These are phyloP conservation scores for Aureobasidium pullulans DNA, from an alignment of 2,329 filamentous ascomycete species.

Conservation along the genomic window DNA sequence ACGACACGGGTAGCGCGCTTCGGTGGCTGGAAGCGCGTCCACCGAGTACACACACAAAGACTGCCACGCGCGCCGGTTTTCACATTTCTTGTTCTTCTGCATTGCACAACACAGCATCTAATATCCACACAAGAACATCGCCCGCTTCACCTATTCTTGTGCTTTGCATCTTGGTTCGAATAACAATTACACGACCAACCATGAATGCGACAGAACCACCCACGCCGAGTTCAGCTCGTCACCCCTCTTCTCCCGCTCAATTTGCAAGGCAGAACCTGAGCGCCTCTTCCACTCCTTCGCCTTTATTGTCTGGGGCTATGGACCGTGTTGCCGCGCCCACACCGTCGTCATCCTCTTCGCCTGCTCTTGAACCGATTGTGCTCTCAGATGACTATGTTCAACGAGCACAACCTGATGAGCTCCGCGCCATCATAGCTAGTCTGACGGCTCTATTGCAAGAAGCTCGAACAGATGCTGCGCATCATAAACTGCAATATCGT, in stretches of 20 bases:
- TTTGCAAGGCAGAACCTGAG: not conserved
- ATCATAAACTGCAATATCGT: slow-evolving; percentile 85
- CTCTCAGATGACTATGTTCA: slow-evolving; percentile 46
- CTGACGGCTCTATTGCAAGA: slow-evolving; percentile 52
- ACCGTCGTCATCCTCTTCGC: slow-evolving; percentile 35
- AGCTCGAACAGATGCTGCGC: slow-evolving; percentile 74
- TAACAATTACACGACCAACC: not conserved
- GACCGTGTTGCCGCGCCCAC: slow-evolving; percentile 5
- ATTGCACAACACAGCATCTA: slow-evolving; percentile 2
- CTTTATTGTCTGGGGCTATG: not conserved
- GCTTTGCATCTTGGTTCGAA: no score
- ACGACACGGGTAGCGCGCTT: not conserved
- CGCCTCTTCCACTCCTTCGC: not conserved
- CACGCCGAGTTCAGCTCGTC: not conserved
- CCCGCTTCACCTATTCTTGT: not conserved
- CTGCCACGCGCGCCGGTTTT: not conserved
- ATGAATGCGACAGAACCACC: not conserved
- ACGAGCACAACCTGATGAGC: slow-evolving; percentile 43
- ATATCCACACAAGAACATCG: not conserved
- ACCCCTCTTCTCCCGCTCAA: not conserved
- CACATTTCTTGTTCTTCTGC: slow-evolving; percentile 4
- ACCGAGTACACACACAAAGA: not conserved
- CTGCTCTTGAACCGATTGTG: slow-evolving; percentile 24
- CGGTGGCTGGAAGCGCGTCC: not conserved
- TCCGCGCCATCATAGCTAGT: slow-evolving; percentile 47